Evolutionary conservation across 2,329 filamentous ascomycete genomes (phyloP).

Genomic region (Colletotrichum sp.): DNA sequence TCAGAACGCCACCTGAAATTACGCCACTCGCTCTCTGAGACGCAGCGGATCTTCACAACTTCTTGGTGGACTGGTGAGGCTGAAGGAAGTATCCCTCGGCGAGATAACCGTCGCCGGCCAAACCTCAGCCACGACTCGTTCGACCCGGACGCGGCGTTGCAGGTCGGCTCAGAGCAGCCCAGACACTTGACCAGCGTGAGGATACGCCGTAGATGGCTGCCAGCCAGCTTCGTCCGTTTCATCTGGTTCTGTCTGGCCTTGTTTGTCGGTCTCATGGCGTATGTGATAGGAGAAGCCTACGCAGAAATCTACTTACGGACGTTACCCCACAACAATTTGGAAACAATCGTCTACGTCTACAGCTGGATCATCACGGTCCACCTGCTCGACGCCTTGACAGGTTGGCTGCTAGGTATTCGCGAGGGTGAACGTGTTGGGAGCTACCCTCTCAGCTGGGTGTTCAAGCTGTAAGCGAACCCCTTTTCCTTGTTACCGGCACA

Average conservation of each 20-base stretch:
- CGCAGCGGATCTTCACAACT: constrained; percentile 70
- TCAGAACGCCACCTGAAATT: constrained; percentile 68
- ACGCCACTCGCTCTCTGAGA: constrained; percentile 67
- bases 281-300: constrained; percentile 72
- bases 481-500: neutral
- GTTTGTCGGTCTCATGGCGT: constrained; percentile 66
- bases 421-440: constrained; percentile 72
- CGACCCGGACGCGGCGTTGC: constrained; percentile 36
- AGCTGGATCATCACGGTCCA: constrained; percentile 73
- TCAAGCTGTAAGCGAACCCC: constrained; percentile 62
- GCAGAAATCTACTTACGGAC: constrained; percentile 73
- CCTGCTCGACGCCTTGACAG: constrained; percentile 67
- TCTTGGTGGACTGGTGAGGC: constrained; percentile 70
- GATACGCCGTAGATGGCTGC: constrained; percentile 61
- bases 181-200: constrained; percentile 34
- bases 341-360: constrained; percentile 74
- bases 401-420: constrained; percentile 70
- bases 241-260: constrained; percentile 73
- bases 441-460: constrained; percentile 74
- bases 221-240: constrained; percentile 71
- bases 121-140: constrained; percentile 40
- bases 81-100: constrained; percentile 45
- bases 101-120: constrained; percentile 45
- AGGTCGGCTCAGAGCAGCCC: constrained; percentile 18
- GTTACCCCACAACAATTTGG: constrained; percentile 68